Percentiles rank a stretch among this genome's conserved stretches.
These are phyloP conservation scores for Vitis cinerea DNA, from an alignment of 164 flowering plant species.

Conservation along the genomic window DNA sequence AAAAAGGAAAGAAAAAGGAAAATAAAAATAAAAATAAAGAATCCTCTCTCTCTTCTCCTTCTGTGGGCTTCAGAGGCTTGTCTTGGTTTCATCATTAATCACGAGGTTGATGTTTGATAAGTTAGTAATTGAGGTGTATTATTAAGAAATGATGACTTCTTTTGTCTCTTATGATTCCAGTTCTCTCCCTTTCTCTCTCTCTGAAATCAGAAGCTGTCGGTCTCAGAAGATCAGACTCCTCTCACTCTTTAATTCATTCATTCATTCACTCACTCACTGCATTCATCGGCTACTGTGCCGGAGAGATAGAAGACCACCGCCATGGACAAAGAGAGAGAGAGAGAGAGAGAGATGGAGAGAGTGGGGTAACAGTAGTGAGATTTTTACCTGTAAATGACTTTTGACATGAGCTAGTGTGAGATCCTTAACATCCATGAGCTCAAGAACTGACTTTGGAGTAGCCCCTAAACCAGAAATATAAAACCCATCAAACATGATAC, in stretches of 20 bases:
- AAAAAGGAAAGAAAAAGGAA: not conserved
- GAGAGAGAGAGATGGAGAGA: constrained; percentile 8
- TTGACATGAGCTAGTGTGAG: constrained; percentile 80
- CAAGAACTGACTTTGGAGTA: constrained; percentile 78
- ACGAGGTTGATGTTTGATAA: constrained; percentile 50
- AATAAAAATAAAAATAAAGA: not conserved
- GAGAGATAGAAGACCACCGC: constrained; percentile 13
- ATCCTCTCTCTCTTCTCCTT: not conserved
- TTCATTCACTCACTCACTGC: constrained; percentile 28
- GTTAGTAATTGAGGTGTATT: constrained; percentile 37
- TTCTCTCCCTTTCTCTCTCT: constrained; percentile 9
- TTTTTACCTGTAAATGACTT: constrained; percentile 68
- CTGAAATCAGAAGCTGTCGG: constrained; percentile 27
- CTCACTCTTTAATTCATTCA: constrained; percentile 20
- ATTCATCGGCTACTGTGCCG: constrained; percentile 44
- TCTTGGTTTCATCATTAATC: constrained; percentile 35
- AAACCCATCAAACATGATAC: not conserved
- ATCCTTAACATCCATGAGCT: constrained; percentile 83
- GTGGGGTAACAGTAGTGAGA: not conserved
- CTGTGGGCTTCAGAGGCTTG: constrained; percentile 1
- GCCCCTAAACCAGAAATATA: constrained; percentile 44
- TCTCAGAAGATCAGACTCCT: constrained; percentile 26
- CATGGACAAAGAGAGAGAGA: not conserved
- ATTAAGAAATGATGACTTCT: constrained; percentile 67
- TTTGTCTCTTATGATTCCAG: constrained; percentile 31